These are phyloP conservation scores for Diophrys appendiculata DNA, from an alignment of 73 alveolate species.

Conservation along the genomic window DNA sequence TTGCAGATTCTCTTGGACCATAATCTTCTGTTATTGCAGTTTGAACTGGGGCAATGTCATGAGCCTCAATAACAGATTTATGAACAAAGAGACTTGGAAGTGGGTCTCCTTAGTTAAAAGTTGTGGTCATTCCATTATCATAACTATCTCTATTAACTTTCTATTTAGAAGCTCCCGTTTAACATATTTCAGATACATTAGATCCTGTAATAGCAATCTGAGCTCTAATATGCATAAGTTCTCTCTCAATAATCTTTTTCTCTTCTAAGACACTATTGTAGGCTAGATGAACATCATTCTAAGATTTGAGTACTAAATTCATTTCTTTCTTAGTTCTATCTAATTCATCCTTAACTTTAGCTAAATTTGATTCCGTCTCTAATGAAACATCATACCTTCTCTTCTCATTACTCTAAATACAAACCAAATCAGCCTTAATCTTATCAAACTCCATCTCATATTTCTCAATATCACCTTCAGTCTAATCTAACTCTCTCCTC, in stretches of 20 bases:
- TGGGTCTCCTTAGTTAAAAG: too few relatives aligned
- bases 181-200: too few relatives aligned
- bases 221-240: constrained; percentile 35
- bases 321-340: constrained; percentile 20
- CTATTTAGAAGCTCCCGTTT: too few relatives aligned
- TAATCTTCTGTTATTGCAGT: too few relatives aligned
- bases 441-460: constrained; percentile 2
- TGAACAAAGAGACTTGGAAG: too few relatives aligned
- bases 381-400: constrained; percentile 37
- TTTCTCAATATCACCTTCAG: constrained; percentile 6
- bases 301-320: not conserved
- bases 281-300: constrained; percentile 38
- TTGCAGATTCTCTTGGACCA: too few relatives aligned
- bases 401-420: constrained; percentile 25
- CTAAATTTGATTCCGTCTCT: constrained; percentile 22
- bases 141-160: too few relatives aligned
- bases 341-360: constrained; percentile 24
- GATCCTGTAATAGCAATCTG: too few relatives aligned
- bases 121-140: too few relatives aligned
- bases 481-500: constrained; percentile 14
- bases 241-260: constrained; percentile 46
- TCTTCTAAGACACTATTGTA: constrained; percentile 12
- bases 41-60: too few relatives aligned
- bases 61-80: too few relatives aligned
- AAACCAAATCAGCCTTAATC: constrained; percentile 18